A percentile compares a stretch with the other conserved stretches of the same genome.
phyloP scores from a whole-genome alignment of 1,284 basidiomycete genomes.

The Thelephora terrestris region DNA sequence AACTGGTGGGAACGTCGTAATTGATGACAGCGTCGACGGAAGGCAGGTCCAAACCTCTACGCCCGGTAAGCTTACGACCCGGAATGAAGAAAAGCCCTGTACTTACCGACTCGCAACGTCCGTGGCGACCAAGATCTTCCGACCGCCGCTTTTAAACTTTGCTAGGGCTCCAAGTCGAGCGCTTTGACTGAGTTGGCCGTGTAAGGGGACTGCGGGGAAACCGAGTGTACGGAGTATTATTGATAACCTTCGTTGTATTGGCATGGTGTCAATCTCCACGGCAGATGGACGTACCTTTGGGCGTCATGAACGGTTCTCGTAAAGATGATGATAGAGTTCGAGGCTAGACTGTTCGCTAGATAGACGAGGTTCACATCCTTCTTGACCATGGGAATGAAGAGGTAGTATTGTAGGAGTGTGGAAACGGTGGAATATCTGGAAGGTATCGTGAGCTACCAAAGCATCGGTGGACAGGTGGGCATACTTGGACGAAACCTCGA shows the following conservation, averaged over 20 bases:
- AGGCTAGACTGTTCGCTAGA: conserved; percentile 81
- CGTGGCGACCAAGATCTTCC: conserved; percentile 89
- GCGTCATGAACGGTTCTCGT: conserved; percentile 95
- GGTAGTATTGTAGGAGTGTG: conserved; percentile 92
- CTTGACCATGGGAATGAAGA: conserved; percentile 86
- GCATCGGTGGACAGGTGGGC: conserved; percentile 17
- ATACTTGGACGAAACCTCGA: conserved; percentile 91
- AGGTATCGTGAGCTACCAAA: conserved; percentile 5
- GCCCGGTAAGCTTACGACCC: background rate
- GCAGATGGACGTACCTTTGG: conserved; percentile 44
- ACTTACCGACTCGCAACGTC: conserved; percentile 89
- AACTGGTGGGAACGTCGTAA: conserved; percentile 96
- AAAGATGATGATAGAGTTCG: conserved; percentile 94
- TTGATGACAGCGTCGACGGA: conserved; percentile 97
- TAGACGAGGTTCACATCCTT: conserved; percentile 93
- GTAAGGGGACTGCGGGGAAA: conserved; percentile 92
- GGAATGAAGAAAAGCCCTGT: background rate
- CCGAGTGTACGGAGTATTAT: conserved; percentile 88
- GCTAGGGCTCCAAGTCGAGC: conserved; percentile 89
- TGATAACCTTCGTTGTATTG: conserved; percentile 47
- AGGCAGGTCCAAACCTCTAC: conserved; percentile 90
- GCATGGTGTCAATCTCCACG: background rate
- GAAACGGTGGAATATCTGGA: conserved; percentile 92
- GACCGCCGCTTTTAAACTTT: conserved; percentile 95
- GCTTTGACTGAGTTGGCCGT: conserved; percentile 93